Conservation (phyloP, 306 rosid genomes). For the Ziziphus jujuba region DNA sequence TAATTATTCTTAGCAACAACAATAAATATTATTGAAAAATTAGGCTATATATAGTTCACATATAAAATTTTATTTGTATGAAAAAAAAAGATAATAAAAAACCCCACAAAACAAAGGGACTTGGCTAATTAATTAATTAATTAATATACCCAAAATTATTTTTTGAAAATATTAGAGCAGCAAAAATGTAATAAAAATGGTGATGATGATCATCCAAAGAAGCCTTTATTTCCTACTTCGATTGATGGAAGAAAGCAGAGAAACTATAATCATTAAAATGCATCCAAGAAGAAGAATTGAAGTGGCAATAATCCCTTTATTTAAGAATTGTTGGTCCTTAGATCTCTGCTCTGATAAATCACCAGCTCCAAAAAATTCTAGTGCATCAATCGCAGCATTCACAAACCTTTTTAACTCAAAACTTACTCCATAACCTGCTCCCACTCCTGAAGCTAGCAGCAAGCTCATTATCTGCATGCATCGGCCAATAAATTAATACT, state of each 20-base stretch:
- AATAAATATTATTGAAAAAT: no score
- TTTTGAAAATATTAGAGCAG: no score
- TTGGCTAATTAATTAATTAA: no score
- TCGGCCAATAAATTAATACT: background rate
- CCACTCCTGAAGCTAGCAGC: constrained; percentile 45
- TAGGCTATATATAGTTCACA: no score
- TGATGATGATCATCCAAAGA: no score
- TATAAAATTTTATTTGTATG: no score
- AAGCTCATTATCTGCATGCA: constrained; percentile 34
- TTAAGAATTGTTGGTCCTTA: constrained; percentile 24
- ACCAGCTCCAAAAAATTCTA: background rate
- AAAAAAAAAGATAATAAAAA: no score
- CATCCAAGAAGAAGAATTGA: constrained; percentile 30
- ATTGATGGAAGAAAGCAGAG: constrained; percentile 46
- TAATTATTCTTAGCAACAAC: no score
- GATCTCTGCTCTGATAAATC: background rate
- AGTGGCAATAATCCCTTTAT: constrained; percentile 29
- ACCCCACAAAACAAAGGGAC: no score
- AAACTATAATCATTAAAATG: constrained; percentile 35
- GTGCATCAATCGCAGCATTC: background rate
- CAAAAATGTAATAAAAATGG: no score
- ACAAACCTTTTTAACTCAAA: constrained; percentile 28
- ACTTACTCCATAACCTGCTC: constrained; percentile 47
- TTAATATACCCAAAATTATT: no score
- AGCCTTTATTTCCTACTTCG: background rate